A percentile compares a stretch with the other conserved stretches of the same genome.
Conservation (phyloP, 192 early-diverging fungal species). For the Podila horticola region DNA sequence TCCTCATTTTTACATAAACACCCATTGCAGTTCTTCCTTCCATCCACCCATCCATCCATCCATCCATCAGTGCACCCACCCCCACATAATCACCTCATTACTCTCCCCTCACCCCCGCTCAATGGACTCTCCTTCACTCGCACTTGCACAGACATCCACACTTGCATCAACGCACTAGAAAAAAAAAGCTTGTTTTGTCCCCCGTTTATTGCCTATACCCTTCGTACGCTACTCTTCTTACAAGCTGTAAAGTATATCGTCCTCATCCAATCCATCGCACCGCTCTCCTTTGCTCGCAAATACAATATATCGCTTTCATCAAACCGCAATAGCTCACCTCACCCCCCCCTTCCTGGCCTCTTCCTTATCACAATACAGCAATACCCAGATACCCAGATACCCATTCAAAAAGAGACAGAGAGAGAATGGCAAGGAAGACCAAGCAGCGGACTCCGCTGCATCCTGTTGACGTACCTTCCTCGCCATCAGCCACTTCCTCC, state of each 20-base stretch:
- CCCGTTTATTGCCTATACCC: too few relatives aligned
- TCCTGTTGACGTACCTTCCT: neutral
- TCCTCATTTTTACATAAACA: neutral
- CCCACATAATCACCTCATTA: too few relatives aligned
- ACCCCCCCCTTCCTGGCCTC: neutral
- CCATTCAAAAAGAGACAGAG: neutral
- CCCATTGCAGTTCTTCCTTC: neutral
- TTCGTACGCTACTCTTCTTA: too few relatives aligned
- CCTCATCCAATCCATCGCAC: too few relatives aligned
- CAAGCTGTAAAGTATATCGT: too few relatives aligned
- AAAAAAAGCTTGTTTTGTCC: too few relatives aligned
- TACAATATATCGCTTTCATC: too few relatives aligned
- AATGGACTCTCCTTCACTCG: slow-evolving; percentile 2
- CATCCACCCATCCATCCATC: neutral
- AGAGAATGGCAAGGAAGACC: slow-evolving; percentile 10
- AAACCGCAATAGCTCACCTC: too few relatives aligned
- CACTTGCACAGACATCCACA: too few relatives aligned
- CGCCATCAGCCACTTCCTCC: neutral
- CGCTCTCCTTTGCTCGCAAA: too few relatives aligned
- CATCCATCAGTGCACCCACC: neutral
- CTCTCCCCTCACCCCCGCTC: too few relatives aligned
- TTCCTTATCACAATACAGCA: neutral
- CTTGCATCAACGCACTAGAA: too few relatives aligned
- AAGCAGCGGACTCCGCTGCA: slow-evolving; percentile 6
- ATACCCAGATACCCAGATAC: neutral